Evolutionary conservation across 441 rosid species (phyloP), one percentile per base, ranked within the genome.

Genomic region (Daphne laureola): DNA sequence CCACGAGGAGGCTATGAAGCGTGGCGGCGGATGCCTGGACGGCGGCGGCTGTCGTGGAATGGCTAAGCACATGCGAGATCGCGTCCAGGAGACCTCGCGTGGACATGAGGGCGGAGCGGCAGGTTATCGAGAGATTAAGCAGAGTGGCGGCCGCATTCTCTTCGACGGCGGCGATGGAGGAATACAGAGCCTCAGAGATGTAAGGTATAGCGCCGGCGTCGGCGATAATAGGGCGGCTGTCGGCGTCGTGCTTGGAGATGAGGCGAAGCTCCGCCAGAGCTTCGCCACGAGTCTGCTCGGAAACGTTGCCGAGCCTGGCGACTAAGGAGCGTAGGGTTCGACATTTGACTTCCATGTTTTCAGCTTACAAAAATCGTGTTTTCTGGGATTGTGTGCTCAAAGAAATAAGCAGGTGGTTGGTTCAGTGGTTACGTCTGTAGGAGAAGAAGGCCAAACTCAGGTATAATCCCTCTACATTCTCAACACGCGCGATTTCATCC

Each of bases 101-200:
- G 54, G 95, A 80, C 84, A 91, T 86, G 42, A 87, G 78, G 0
- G 86, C 27, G 31, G 77, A 84, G 23, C 87, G 83, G 8, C 84
- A 72, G 16, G 83, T 58, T 63, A 91, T 87, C 2, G 98, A 87
- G 52, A 91, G 71, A 63, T 91, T 91, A 25, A 87, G 74, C 46
- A 91, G 92, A 11, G 96, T 76, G 0, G 91, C 89, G 52, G 96
- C 78, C 51, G 98, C 93, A 80, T 88, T 88, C 16, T 88, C 98
- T n/a, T 91, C 96, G 3, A 66, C 54, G 0, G 71, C 74, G 43
- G 76, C 75, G 0, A 89, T 76, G 9, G 87, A 64, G 0, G 91
- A 83, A 66, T 88, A 88, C 2, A 88, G 96, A 11, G 80, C 79
- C 64, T 91, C 98, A 43, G 93, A 60, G 15, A 91, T 68, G 66